A percentile compares a stretch with the other conserved stretches of the same genome.
phyloP scores from a whole-genome alignment of 257 asterid species.

The Nicotiana obtusifolia region DNA sequence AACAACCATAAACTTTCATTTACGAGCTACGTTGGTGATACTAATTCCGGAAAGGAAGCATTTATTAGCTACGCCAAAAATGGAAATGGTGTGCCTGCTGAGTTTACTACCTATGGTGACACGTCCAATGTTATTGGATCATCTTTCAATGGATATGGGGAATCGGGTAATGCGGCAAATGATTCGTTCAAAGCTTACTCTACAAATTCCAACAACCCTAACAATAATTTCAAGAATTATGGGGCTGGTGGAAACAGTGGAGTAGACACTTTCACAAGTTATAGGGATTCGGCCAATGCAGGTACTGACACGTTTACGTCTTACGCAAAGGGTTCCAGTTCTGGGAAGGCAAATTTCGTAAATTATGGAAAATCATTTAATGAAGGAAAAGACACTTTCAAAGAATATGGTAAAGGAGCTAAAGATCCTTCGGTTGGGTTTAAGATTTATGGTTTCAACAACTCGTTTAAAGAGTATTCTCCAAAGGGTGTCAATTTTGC shows the following conservation, averaged over 20 bases:
- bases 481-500: conserved; percentile 71
- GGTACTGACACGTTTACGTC: conserved; percentile 65
- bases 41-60: conserved; percentile 65
- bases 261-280: conserved; percentile 41
- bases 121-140: conserved; percentile 73
- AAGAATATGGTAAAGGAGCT: conserved; percentile 64
- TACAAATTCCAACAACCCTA: conserved; percentile 62
- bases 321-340: conserved; percentile 44
- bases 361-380: conserved; percentile 74
- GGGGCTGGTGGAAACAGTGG: conserved; percentile 60
- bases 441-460: conserved; percentile 60
- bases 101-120: conserved; percentile 52
- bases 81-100: conserved; percentile 53
- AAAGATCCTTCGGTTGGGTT: conserved; percentile 41
- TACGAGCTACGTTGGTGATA: conserved; percentile 51
- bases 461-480: conserved; percentile 61
- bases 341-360: conserved; percentile 41
- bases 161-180: conserved; percentile 52
- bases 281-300: conserved; percentile 61
- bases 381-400: conserved; percentile 60
- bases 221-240: conserved; percentile 55
- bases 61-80: conserved; percentile 55
- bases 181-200: conserved; percentile 69
- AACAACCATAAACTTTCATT: conserved; percentile 57
- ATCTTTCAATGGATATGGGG: conserved; percentile 52